Base-by-base conservation (phyloP, 2,329 filamentous ascomycete species). In the Paecilomyces formosus region DNA sequence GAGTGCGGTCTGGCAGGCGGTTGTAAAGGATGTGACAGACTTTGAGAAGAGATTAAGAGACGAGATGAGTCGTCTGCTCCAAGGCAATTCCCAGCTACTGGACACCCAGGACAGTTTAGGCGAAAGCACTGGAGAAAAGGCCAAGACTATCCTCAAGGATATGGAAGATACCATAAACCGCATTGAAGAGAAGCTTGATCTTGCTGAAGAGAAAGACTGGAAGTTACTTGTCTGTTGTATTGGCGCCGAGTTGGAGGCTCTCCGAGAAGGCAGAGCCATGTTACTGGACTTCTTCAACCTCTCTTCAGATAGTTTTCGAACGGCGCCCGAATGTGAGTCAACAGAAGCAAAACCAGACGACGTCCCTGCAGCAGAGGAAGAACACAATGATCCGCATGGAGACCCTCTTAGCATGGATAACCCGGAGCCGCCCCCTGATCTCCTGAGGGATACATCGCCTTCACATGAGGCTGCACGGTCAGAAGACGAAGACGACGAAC, bases 161-260 rank as follows among this genome's bases (percentile, higher is more conserved):
- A 76, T 86, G 70, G 74, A 79, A 21, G 64, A 69, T 21, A 78
- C 78, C 1, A 78, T 79, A 7, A 64, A 66, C 1, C 74, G 74
- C 12, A 68, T 87, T 9, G 76, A 84, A 62, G 69, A 72, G 2
- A 78, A 82, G 58, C 66, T 83, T 55, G 73, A 79, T 13, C 63
- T 79, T 18, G 82, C 84, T 1, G 78, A 83, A 56, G 73, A 76
- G 4, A 78, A 77, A 54, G 76, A 79, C 55, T 88, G 85, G 85
- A 86, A 81, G 56, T 70, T 87, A 21, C 75, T 88, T 30, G 79
- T 86, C 26, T 85, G 81, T 58, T 84, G 83, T 56, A 82, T 87
- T 60, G 82, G 82, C 3, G 83, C 85, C 1, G 85, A 88, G 66
- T 71, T 86, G 2, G 83, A 85, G 62, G 83, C 85, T 6, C 68